phyloP scores from a whole-genome alignment of 768 basidiomycete species.

The Podaxis sp. region DNA sequence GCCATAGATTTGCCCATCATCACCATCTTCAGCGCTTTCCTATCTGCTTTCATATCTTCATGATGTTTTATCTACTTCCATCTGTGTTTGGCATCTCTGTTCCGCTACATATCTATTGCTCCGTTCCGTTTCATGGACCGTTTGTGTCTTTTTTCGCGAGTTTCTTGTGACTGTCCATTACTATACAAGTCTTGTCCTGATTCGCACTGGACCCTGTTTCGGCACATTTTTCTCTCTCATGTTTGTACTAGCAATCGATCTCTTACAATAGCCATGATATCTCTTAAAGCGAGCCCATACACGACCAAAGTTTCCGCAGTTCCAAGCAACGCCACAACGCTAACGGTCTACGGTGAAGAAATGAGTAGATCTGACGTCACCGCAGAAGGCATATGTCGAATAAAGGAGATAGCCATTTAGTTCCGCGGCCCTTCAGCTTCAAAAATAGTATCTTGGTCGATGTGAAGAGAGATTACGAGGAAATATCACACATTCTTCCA shows the following conservation, averaged over 20 bases:
- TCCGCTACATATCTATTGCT: background rate
- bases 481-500: background rate
- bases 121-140: background rate
- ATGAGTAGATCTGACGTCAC: background rate
- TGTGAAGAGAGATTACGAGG: constrained; percentile 1
- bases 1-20: background rate
- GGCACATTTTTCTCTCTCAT: background rate
- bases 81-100: background rate
- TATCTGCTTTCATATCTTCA: background rate
- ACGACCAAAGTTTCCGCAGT: background rate
- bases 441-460: background rate
- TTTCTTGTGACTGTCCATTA: background rate
- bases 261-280: background rate
- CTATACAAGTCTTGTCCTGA: background rate
- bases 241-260: background rate
- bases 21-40: background rate
- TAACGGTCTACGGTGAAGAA: background rate
- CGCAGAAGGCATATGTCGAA: background rate
- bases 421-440: constrained; percentile 1
- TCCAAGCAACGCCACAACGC: background rate
- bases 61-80: background rate
- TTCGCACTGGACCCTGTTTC: background rate
- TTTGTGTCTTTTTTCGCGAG: background rate
- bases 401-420: constrained; percentile 1
- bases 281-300: background rate